Evolutionary conservation across 495 filamentous ascomycete genomes (phyloP).

Genomic region (Sordaria brevicollis): DNA sequence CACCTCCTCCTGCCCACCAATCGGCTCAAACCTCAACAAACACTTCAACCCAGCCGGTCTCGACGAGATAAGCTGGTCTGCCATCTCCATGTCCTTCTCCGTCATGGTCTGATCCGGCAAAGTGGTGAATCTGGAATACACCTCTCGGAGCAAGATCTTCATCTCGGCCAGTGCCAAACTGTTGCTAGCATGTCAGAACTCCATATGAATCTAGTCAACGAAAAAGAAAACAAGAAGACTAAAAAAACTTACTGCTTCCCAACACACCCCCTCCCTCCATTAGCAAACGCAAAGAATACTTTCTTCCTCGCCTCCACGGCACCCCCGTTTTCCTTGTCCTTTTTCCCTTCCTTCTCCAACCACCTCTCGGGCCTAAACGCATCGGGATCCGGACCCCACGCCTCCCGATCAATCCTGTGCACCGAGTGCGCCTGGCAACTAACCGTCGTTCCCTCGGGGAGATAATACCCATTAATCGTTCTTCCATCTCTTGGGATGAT

Average conservation of each 20-base stretch:
- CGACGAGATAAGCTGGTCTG: slow-evolving; percentile 52
- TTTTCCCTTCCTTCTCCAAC: slow-evolving; percentile 40
- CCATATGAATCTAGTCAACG: neutral
- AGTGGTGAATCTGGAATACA: slow-evolving; percentile 49
- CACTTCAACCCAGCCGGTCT: slow-evolving; percentile 46
- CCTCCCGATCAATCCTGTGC: slow-evolving; percentile 38
- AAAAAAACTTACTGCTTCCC: slow-evolving; percentile 41
- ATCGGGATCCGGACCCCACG: slow-evolving; percentile 43
- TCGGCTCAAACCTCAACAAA: slow-evolving; percentile 29
- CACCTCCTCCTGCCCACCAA: neutral
- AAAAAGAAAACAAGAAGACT: neutral
- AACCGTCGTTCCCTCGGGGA: slow-evolving; percentile 40
- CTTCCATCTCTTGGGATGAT: slow-evolving; percentile 45
- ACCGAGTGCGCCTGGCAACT: slow-evolving; percentile 46
- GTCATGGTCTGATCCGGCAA: slow-evolving; percentile 41
- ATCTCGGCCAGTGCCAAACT: slow-evolving; percentile 59
- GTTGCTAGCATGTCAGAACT: slow-evolving; percentile 10
- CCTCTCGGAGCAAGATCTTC: slow-evolving; percentile 47
- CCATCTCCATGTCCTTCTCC: slow-evolving; percentile 42
- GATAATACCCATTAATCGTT: slow-evolving; percentile 34
- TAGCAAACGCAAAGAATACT: slow-evolving; percentile 42
- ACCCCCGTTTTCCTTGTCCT: too few species aligned
- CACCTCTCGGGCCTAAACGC: slow-evolving; percentile 54
- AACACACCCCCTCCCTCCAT: slow-evolving; percentile 45
- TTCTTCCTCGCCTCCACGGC: slow-evolving; percentile 27